A percentile compares a stretch with the other conserved stretches of the same genome.
Conservation (phyloP, 73 alveolate genomes). For the Effrenium voratum region DNA sequence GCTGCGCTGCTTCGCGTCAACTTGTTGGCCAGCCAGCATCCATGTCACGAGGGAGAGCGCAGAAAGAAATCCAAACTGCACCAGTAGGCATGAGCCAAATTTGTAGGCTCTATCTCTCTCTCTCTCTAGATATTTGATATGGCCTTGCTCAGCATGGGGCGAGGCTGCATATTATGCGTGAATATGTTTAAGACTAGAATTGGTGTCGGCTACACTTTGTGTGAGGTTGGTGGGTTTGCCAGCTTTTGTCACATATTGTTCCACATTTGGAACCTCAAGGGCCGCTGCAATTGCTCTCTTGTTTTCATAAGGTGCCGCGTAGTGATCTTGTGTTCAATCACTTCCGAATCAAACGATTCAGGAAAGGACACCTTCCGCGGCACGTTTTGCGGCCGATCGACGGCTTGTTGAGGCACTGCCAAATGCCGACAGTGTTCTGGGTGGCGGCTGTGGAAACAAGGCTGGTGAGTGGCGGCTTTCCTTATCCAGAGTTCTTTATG, state of each 20-base stretch:
- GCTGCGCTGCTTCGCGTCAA: too few relatives aligned
- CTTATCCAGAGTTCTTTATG: neutral
- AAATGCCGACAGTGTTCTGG: neutral
- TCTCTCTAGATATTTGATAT: too few relatives aligned
- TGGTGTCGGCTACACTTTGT: too few relatives aligned
- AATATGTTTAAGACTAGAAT: too few relatives aligned
- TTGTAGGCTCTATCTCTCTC: too few relatives aligned
- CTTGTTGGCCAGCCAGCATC: too few relatives aligned
- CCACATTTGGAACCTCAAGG: neutral
- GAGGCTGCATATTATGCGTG: too few relatives aligned
- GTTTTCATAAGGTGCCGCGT: neutral
- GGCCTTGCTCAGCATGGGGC: too few relatives aligned
- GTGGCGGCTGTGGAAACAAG: constrained; percentile 83
- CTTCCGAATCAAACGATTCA: neutral
- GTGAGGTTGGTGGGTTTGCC: neutral
- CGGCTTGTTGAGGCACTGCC: neutral
- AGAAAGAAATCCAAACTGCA: too few relatives aligned
- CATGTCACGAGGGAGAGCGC: too few relatives aligned
- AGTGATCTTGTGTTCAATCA: neutral
- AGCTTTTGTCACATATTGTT: neutral
- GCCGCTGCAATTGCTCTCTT: neutral
- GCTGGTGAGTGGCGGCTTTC: neutral
- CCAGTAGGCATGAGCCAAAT: too few relatives aligned
- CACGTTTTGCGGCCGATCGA: neutral
- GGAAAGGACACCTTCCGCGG: neutral